phyloP scores from a whole-genome alignment of 2,329 filamentous ascomycete species.

The Curvularia lunata region DNA sequence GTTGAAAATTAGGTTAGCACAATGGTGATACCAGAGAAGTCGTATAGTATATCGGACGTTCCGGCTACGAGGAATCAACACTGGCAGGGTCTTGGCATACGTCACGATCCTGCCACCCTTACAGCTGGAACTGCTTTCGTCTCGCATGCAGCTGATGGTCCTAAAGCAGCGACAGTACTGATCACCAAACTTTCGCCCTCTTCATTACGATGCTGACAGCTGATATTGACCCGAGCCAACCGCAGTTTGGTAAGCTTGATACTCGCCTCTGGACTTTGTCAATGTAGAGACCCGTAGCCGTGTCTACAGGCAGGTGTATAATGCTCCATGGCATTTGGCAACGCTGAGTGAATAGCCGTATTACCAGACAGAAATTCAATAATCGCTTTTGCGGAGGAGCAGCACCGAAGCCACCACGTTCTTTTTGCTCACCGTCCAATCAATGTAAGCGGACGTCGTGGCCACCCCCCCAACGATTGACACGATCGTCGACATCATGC shows the following conservation, averaged over 20 bases:
- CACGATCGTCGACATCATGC: neutral
- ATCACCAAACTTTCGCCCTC: neutral
- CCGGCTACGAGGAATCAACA: neutral
- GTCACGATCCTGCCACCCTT: neutral
- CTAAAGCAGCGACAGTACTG: neutral
- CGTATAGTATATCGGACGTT: neutral
- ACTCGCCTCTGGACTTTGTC: neutral
- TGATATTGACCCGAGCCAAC: neutral
- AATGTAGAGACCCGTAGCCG: neutral
- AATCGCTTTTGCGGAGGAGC: neutral
- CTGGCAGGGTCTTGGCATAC: slow-evolving; percentile 5
- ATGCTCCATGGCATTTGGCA: neutral
- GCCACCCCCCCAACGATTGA: neutral
- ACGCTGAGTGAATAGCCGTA: neutral
- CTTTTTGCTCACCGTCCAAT: slow-evolving; percentile 3
- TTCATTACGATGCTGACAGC: neutral
- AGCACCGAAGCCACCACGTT: slow-evolving; percentile 3
- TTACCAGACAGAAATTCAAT: neutral
- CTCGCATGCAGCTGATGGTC: neutral
- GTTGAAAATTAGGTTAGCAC: no score
- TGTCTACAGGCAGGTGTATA: neutral
- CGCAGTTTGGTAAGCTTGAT: neutral
- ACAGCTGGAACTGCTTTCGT: neutral
- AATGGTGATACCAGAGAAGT: neutral
- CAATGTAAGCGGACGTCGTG: neutral